A percentile compares a stretch with the other conserved stretches of the same genome.
Conservation (phyloP, 2,329 filamentous ascomycete genomes). For the Fusarium buharicum region DNA sequence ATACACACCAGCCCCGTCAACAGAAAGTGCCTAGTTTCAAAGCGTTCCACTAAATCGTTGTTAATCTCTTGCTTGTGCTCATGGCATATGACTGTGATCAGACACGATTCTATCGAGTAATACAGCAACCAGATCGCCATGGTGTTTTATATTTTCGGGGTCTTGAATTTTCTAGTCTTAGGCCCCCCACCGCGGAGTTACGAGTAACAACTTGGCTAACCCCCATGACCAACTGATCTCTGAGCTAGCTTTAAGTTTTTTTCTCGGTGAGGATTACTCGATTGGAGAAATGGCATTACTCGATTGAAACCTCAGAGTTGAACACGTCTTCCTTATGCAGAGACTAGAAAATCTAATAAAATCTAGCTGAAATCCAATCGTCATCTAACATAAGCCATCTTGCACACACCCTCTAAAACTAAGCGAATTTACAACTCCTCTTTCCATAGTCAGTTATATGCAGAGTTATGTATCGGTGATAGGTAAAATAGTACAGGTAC, state of each 20-base stretch:
- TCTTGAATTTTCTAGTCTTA: neutral
- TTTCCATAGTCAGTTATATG: slow-evolving; percentile 10
- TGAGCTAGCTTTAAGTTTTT: neutral
- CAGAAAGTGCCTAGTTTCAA: neutral
- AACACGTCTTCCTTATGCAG: slow-evolving; percentile 7
- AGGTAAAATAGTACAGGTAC: slow-evolving; percentile 31
- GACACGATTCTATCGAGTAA: slow-evolving; percentile 35
- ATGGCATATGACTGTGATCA: slow-evolving; percentile 14
- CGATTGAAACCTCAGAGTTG: slow-evolving; percentile 26
- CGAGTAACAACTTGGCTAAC: neutral
- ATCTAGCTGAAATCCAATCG: slow-evolving; percentile 14
- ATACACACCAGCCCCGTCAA: slow-evolving; percentile 3
- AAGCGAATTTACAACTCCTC: neutral
- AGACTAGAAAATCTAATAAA: slow-evolving; percentile 1
- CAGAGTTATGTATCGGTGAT: slow-evolving; percentile 18
- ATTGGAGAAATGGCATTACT: slow-evolving; percentile 20
- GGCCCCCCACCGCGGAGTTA: slow-evolving; percentile 17
- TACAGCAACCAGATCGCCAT: slow-evolving; percentile 2
- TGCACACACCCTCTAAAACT: neutral
- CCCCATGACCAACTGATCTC: neutral
- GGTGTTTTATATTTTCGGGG: slow-evolving; percentile 17
- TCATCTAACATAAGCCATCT: neutral
- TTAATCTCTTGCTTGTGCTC: slow-evolving; percentile 8
- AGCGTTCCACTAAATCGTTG: neutral
- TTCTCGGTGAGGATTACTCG: slow-evolving; percentile 12